Base-by-base conservation (phyloP, 352 stramenopile genomes). In the Phytopythium oedochilum region DNA sequence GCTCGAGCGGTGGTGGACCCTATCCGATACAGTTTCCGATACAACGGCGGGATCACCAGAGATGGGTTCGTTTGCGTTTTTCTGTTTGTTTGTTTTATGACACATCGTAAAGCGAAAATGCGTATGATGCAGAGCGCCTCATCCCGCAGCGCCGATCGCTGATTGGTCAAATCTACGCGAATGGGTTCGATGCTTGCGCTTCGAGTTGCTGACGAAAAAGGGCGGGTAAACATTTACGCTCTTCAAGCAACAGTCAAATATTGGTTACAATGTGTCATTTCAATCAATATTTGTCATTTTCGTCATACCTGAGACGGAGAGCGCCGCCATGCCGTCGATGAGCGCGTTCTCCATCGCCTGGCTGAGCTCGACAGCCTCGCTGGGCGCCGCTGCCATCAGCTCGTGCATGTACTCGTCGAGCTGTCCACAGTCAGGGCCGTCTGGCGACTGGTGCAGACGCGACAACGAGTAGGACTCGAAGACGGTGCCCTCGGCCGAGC, bases 291-390 rank as follows among this genome's bases (percentile, higher is more conserved):
- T n/a, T n/a, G n/a, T n/a, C 32, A 8, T 14, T 36, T 36, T 17
- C 10, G 17, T 42, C 32, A 36, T 23, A 9, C 39, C n/a, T 4
- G 39, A 31, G 20, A 46, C 11, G 40, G 22, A 46, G 1, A 46
- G 46, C 29, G 28, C 28, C 9, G 32, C 18, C 29, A 53, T 26
- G 2, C 29, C 46, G 29, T 53, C 29, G 10, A 53, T 32, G 2
- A 53, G 25, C 29, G 22, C n/a, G 18, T 53, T 28, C 28, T 53
- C 46, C 28, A 53, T 53, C 18, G n/a, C 32, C 29, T 40, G 46
- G 1, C 18, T 15, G 18, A 53, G 11, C 46, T 39, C 29, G 0
- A 9, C n/a, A 7, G 46, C 29, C 3, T 53, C 46, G 12, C 7
- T 29, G 12, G 29, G 1, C 15, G 45, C 14, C 2, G 45, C 4